Percentiles rank a stretch among this genome's conserved stretches.
phyloP scores from a whole-genome alignment of 2,329 filamentous ascomycete genomes.

The Pseudogymnoascus sp. region DNA sequence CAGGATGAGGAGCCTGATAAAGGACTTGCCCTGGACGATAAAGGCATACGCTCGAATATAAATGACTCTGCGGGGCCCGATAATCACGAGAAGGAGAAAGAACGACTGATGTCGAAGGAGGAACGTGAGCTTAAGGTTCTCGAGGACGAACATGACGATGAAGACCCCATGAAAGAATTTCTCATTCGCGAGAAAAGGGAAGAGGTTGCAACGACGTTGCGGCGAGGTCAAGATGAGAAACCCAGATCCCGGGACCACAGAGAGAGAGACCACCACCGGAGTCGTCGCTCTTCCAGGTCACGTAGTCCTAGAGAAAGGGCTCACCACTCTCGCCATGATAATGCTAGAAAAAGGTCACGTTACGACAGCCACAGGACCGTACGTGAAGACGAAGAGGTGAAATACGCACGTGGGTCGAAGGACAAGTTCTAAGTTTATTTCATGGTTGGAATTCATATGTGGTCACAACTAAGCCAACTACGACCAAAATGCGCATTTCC shows the following conservation, averaged over 20 bases:
- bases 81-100: conserved; percentile 34
- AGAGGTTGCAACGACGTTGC: conserved; percentile 66
- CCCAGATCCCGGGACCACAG: not conserved
- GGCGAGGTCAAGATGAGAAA: conserved; percentile 36
- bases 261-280: not conserved
- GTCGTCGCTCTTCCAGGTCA: conserved; percentile 1
- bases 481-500: not conserved
- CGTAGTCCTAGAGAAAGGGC: conserved; percentile 15
- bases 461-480: not conserved
- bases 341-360: conserved; percentile 4
- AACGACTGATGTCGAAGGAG: conserved; percentile 64
- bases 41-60: conserved; percentile 10
- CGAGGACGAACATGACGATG: conserved; percentile 77
- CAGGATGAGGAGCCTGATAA: conserved; percentile 61
- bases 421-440: not conserved
- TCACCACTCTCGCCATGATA: conserved; percentile 16
- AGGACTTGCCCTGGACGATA: not conserved
- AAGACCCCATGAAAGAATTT: conserved; percentile 95
- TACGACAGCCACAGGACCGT: not conserved
- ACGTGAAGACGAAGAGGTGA: not conserved
- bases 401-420: not conserved
- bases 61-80: conserved; percentile 14
- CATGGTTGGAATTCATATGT: not conserved
- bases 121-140: conserved; percentile 71
- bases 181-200: conserved; percentile 86